A percentile compares a stretch with the other conserved stretches of the same genome.
phyloP scores from a whole-genome alignment of 2,329 filamentous ascomycete species.

The Pyrenochaeta sp. region DNA sequence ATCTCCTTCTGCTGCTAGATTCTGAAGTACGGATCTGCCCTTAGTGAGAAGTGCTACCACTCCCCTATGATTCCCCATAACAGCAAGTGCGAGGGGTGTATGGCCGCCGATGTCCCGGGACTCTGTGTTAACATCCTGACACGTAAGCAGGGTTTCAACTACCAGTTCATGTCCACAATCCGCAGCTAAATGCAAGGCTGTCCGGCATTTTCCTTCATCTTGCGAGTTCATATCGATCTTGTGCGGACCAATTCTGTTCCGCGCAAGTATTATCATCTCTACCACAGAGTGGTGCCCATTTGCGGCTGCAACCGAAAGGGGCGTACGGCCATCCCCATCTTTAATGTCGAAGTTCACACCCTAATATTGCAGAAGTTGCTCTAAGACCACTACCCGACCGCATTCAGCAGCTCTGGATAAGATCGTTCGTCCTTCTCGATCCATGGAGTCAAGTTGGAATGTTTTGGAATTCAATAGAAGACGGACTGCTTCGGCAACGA shows the following conservation, averaged over 20 bases:
- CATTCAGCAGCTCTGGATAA: conserved; percentile 1
- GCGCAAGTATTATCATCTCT: conserved; percentile 1
- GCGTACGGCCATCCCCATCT: conserved; percentile 3
- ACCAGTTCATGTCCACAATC: not conserved
- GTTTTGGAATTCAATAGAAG: no score
- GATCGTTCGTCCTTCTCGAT: no score
- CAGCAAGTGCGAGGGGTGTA: conserved; percentile 2
- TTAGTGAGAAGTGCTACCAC: not conserved
- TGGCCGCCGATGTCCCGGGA: conserved; percentile 1
- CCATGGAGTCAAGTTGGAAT: no score
- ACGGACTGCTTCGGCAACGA: no score
- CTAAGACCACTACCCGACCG: not conserved
- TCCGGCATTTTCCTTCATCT: conserved; percentile 5
- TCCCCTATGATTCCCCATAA: not conserved
- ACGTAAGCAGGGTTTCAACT: not conserved
- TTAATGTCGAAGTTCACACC: not conserved
- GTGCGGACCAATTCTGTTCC: not conserved
- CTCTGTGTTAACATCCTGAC: not conserved
- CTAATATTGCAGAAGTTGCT: not conserved
- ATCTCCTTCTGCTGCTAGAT: not conserved
- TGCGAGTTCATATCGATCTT: conserved; percentile 17
- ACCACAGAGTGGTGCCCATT: not conserved
- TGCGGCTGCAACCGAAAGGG: conserved; percentile 1
- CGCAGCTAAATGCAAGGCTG: conserved; percentile 5
- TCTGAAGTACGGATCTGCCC: not conserved